Percentiles rank a stretch among this genome's conserved stretches.
phyloP scores from a whole-genome alignment of 73 alveolate genomes.

The Blepharisma stoltei region DNA sequence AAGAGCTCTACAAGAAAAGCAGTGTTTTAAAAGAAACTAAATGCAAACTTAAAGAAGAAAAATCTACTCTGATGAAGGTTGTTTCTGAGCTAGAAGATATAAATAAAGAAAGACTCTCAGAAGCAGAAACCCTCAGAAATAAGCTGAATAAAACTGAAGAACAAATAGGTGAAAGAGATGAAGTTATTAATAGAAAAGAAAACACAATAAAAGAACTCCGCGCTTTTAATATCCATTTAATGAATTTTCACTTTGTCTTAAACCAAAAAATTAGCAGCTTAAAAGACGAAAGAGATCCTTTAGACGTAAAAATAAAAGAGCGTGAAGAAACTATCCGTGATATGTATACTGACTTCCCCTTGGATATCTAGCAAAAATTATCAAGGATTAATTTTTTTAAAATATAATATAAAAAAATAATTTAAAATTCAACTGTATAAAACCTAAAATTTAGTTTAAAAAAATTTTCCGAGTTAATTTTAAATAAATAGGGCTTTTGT shows the following conservation, averaged over 20 bases:
- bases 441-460: too few species aligned
- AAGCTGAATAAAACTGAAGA: slow-evolving; percentile 52
- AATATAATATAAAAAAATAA: too few species aligned
- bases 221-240: slow-evolving; percentile 49
- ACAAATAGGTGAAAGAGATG: slow-evolving; percentile 57
- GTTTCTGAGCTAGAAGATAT: slow-evolving; percentile 29
- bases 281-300: slow-evolving; percentile 65
- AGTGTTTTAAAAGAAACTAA: slow-evolving; percentile 44
- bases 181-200: slow-evolving; percentile 54
- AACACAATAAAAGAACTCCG: slow-evolving; percentile 60
- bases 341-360: slow-evolving; percentile 58
- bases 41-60: not conserved
- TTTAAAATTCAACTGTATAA: too few species aligned
- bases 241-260: slow-evolving; percentile 64
- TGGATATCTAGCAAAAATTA: too few species aligned
- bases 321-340: slow-evolving; percentile 52
- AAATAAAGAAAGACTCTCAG: slow-evolving; percentile 36
- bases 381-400: too few species aligned
- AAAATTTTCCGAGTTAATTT: too few species aligned
- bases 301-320: slow-evolving; percentile 57
- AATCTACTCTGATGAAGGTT: not conserved
- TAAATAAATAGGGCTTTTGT: too few species aligned
- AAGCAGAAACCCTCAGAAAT: slow-evolving; percentile 36
- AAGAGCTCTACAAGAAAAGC: slow-evolving; percentile 42
- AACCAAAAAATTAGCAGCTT: slow-evolving; percentile 55